Conservation (phyloP, 345 rosid genomes). For the Geranium brycei region DNA sequence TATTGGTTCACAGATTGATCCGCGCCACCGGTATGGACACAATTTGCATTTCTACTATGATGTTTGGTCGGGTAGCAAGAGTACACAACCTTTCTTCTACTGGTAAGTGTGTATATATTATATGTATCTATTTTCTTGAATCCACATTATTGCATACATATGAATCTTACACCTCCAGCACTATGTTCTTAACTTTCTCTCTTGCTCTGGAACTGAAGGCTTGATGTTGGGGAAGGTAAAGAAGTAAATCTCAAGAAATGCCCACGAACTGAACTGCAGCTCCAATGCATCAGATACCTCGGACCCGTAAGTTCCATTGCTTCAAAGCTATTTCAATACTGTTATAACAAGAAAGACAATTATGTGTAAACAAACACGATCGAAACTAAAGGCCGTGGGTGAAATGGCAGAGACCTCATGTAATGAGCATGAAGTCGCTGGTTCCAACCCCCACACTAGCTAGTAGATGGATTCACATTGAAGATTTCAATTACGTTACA, state of each 20-base stretch:
- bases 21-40: slow-evolving; percentile 92
- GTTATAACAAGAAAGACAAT: too few relatives aligned
- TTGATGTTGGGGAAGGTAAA: slow-evolving; percentile 92
- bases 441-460: not conserved
- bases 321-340: too few relatives aligned
- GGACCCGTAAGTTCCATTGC: slow-evolving; percentile 41
- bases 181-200: not conserved
- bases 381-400: too few relatives aligned
- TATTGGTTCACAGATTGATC: slow-evolving; percentile 55
- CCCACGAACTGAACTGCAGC: slow-evolving; percentile 41
- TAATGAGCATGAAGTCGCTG: not conserved
- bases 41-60: slow-evolving; percentile 67
- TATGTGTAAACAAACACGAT: too few relatives aligned
- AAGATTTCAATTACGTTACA: too few relatives aligned
- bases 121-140: too few relatives aligned
- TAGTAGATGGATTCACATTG: too few relatives aligned
- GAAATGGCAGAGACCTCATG: not conserved
- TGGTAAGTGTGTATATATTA: slow-evolving; percentile 34
- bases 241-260: slow-evolving; percentile 76
- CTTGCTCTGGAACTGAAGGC: slow-evolving; percentile 36
- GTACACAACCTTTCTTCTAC: slow-evolving; percentile 94
- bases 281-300: slow-evolving; percentile 62
- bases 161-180: slow-evolving; percentile 8
- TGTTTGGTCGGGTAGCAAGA: slow-evolving; percentile 66
- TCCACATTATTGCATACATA: not conserved